Evolutionary conservation across 345 rosid species (phyloP), one percentile per base, ranked within the genome.

Genomic region (Cochlearia excelsa): DNA sequence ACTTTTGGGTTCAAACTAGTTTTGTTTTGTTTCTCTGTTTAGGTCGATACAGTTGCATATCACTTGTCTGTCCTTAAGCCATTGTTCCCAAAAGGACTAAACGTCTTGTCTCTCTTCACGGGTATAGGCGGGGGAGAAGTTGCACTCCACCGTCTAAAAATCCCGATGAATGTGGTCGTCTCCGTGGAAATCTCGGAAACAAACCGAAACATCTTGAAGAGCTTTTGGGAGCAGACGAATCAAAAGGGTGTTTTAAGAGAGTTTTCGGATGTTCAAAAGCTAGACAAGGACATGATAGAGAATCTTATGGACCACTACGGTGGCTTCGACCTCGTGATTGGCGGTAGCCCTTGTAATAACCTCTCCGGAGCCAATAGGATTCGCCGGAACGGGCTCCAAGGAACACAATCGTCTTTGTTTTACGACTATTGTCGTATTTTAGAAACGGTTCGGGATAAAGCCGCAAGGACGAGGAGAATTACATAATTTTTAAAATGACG

Each of bases 101-200:
- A 78, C 58, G 61, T 88, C 4, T 81, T 92, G 9, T 92, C 96
- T 3, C 88, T 92, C 27, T 92, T 92, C 75, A 81, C 97, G 6
- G 98, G 98, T 7, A 92, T 92, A 11, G 98, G 98, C 8, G 98
- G 97, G 26, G 98, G 84, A 0, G 95, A 92, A 72, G 97, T 92
- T 45, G 95, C 98, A 5, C 79, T 92, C 10, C 83, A 88, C 56
- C 79, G 87, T 34, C 92, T 88, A 4, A 82, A 87, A n/a, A 46
- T 91, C 28, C 82, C 67, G 0, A 42, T 88, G 75, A 88, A 88
- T 59, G 74, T 50, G 10, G 96, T 91, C 1, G 95, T 91, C 2
- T 74, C 96, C 0, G 93, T 88, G 4, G 96, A 91, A 65, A 84
- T 75, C 26, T 81, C 88, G 0, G 79, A 81, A 59, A 82, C 56